Evolutionary conservation across 2,329 filamentous ascomycete species (phyloP), one percentile per base, ranked within the genome.

Genomic region (Aureobasidium lini): DNA sequence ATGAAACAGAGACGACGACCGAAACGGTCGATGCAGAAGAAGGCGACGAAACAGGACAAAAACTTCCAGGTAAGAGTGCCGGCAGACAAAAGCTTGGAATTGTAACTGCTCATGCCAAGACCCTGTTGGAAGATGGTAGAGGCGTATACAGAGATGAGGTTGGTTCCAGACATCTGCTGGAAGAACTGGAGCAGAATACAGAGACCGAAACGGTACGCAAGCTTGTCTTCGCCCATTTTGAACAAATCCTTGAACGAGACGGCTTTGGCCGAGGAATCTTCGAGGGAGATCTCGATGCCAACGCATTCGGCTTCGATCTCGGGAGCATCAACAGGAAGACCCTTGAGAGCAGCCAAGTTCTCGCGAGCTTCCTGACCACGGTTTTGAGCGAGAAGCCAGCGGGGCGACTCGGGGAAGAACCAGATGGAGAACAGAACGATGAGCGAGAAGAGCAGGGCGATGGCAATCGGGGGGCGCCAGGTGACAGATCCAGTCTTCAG

Each of bases 11-110:
- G 74, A 13, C 77, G 75, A 6, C 77, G 75, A 4, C 79, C 79
- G 42, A 80, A 75, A 4, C 78, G 75, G 64, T 81, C 79, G 62
- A 81, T 79, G 57, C 76, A 75, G 64, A 78, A 73, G 65, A 81
- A 78, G 43, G 77, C 74, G 39, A 80, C 68, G 66, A 80, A 77
- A 16, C 76, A 79, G 34, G 76, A 79, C 18, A 81, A 64, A 65
- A 81, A 81, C 66, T 83, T 82, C 64, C 64, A 84, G 5, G 81
- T 83, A 34, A 83, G 70, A 11, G 79, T 79, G 31, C 77, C 78
- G 3, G 71, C 76, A 7, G 77, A 73, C 6, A 81, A 71, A 49
- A 77, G 68, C n/a, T 72, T 71, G 13, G 76, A 71, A 0, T 68
- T 66, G 50, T 76, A 71, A 13, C 66, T 66, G 57, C 66, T 66